A percentile compares a stretch with the other conserved stretches of the same genome.
Conservation (phyloP, 371 early-diverging fungal species). For the Mucor indicus region DNA sequence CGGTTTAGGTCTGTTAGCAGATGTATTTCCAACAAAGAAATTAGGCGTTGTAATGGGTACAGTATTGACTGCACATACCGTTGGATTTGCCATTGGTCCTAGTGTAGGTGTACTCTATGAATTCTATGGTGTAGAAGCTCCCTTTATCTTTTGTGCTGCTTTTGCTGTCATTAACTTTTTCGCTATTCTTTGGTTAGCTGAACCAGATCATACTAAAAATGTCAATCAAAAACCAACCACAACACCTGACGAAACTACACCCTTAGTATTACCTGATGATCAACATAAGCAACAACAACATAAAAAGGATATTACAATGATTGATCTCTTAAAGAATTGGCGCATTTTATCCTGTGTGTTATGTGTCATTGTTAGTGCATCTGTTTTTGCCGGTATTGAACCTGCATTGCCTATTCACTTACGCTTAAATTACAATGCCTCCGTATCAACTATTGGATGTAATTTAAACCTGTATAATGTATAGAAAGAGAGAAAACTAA, state of each 20-base stretch:
- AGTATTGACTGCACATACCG: slow-evolving; percentile 66
- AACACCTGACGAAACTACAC: slow-evolving; percentile 8
- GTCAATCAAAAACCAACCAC: not conserved
- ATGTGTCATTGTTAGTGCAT: slow-evolving; percentile 54
- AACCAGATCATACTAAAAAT: slow-evolving; percentile 42
- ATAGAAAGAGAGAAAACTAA: not conserved
- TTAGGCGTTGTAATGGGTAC: slow-evolving; percentile 79
- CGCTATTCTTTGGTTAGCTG: slow-evolving; percentile 60
- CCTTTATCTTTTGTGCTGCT: slow-evolving; percentile 71
- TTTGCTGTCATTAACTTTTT: slow-evolving; percentile 70
- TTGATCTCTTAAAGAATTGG: slow-evolving; percentile 51
- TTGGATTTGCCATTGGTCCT: slow-evolving; percentile 78
- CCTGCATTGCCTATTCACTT: slow-evolving; percentile 64
- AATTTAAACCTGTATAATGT: slow-evolving; percentile 1
- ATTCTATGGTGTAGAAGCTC: slow-evolving; percentile 64
- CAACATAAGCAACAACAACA: slow-evolving; percentile 2
- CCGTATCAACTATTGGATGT: slow-evolving; percentile 53
- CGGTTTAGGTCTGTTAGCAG: slow-evolving; percentile 76
- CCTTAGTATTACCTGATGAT: not conserved
- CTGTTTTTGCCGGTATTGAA: slow-evolving; percentile 62
- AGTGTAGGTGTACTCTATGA: slow-evolving; percentile 71
- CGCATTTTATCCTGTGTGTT: slow-evolving; percentile 51
- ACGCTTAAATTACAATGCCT: slow-evolving; percentile 37
- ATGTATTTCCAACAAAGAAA: slow-evolving; percentile 66
- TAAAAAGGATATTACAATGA: slow-evolving; percentile 40